These are phyloP conservation scores for Moricandia arvensis DNA, from an alignment of 345 rosid species.

Conservation along the genomic window DNA sequence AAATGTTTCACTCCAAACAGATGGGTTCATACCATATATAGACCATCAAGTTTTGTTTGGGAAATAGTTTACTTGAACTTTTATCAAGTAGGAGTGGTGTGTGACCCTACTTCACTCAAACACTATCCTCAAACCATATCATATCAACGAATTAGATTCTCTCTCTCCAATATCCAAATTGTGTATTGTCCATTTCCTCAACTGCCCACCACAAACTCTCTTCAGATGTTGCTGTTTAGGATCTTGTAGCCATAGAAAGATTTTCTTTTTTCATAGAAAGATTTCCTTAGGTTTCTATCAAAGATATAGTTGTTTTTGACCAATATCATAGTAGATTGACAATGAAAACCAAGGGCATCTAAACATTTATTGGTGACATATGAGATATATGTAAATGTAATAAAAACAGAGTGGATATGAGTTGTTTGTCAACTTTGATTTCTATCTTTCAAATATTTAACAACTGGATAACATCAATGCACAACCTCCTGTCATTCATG, in stretches of 20 bases:
- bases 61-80: neutral
- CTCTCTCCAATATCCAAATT: slow-evolving; percentile 20
- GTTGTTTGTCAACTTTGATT: slow-evolving; percentile 29
- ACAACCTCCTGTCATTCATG: slow-evolving; percentile 36
- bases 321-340: too few species aligned
- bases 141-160: slow-evolving; percentile 26
- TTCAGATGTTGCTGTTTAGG: slow-evolving; percentile 27
- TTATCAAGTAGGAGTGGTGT: slow-evolving; percentile 15
- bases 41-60: slow-evolving; percentile 6
- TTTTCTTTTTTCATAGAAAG: too few species aligned
- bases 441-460: slow-evolving; percentile 21
- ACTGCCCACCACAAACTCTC: slow-evolving; percentile 23
- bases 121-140: slow-evolving; percentile 35
- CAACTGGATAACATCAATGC: slow-evolving; percentile 42
- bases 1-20: neutral
- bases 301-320: neutral
- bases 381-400: neutral
- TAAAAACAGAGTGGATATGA: slow-evolving; percentile 21
- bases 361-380: neutral
- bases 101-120: slow-evolving; percentile 35
- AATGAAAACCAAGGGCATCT: slow-evolving; percentile 1
- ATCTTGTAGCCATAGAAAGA: slow-evolving; percentile 23
- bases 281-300: neutral
- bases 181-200: slow-evolving; percentile 33
- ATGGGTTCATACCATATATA: slow-evolving; percentile 17